Evolutionary conservation across 345 rosid species (phyloP).

Genomic region (Hibiscus mutabilis): DNA sequence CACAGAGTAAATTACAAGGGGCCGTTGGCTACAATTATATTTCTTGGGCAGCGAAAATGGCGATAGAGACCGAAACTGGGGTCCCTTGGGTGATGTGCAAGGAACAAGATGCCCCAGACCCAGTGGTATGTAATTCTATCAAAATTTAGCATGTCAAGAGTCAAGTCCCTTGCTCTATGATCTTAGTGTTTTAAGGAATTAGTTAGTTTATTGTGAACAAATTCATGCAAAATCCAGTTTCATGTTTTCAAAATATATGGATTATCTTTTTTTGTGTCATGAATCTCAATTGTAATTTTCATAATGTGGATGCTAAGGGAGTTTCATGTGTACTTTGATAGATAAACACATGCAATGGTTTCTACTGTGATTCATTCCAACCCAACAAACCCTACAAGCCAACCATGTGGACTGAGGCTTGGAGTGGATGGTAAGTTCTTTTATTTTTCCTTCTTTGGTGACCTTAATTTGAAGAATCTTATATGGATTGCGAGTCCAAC

Average conservation of each 20-base stretch:
- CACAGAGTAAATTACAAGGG: slow-evolving; percentile 71
- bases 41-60: slow-evolving; percentile 98
- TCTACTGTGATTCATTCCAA: slow-evolving; percentile 92
- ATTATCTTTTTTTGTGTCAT: background rate
- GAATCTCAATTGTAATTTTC: slow-evolving; percentile 12
- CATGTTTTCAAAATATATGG: background rate
- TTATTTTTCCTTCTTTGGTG: slow-evolving; percentile 1
- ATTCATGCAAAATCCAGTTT: background rate
- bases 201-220: background rate
- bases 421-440: slow-evolving; percentile 89
- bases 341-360: slow-evolving; percentile 99
- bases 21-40: slow-evolving; percentile 74
- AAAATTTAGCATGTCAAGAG: background rate
- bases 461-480: background rate
- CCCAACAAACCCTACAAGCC: slow-evolving; percentile 98
- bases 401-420: slow-evolving; percentile 95
- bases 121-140: slow-evolving; percentile 50
- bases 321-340: slow-evolving; percentile 24
- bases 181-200: background rate
- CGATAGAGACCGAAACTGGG: slow-evolving; percentile 70
- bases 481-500: background rate
- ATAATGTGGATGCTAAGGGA: background rate
- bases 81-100: slow-evolving; percentile 99
- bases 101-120: slow-evolving; percentile 99
- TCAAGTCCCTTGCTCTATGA: background rate